Evolutionary conservation across 306 rosid genomes (phyloP).

Genomic region (Gastrolobium villosum): DNA sequence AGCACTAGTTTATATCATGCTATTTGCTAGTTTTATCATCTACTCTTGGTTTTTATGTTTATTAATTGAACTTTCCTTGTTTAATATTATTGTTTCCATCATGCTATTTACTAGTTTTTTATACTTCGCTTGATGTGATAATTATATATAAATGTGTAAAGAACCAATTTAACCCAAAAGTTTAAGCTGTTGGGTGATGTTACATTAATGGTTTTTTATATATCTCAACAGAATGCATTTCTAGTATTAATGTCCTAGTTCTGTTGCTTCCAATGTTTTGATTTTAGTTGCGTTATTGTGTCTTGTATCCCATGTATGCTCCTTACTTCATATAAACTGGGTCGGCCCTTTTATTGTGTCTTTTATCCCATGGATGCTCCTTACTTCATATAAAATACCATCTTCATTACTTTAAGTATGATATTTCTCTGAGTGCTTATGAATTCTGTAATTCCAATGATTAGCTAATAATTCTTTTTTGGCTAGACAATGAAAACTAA

Average conservation of each 20-base stretch:
- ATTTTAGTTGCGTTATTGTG: not conserved
- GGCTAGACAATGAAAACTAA: not conserved
- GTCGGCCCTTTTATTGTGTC: too few relatives aligned
- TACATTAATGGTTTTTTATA: too few relatives aligned
- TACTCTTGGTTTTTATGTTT: too few relatives aligned
- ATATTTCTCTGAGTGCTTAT: not conserved
- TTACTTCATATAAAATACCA: constrained; percentile 9
- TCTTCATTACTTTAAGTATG: constrained; percentile 4
- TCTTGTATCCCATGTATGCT: not conserved
- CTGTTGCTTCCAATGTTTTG: constrained; percentile 11
- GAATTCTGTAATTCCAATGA: constrained; percentile 34
- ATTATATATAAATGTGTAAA: too few relatives aligned
- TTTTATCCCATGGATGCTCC: not conserved
- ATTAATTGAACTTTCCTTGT: too few relatives aligned
- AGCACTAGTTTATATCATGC: not conserved
- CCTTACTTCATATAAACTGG: constrained; percentile 15
- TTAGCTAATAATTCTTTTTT: not conserved
- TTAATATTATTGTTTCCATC: too few relatives aligned
- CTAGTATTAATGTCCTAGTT: not conserved
- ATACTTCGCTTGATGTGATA: too few relatives aligned
- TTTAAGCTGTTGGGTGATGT: too few relatives aligned
- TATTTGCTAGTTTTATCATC: too few relatives aligned
- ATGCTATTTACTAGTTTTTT: too few relatives aligned
- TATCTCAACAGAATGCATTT: too few relatives aligned
- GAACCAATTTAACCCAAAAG: too few relatives aligned